Evolutionary conservation across 1,284 basidiomycete species (phyloP).

Genomic region (Fistulina hepatica): DNA sequence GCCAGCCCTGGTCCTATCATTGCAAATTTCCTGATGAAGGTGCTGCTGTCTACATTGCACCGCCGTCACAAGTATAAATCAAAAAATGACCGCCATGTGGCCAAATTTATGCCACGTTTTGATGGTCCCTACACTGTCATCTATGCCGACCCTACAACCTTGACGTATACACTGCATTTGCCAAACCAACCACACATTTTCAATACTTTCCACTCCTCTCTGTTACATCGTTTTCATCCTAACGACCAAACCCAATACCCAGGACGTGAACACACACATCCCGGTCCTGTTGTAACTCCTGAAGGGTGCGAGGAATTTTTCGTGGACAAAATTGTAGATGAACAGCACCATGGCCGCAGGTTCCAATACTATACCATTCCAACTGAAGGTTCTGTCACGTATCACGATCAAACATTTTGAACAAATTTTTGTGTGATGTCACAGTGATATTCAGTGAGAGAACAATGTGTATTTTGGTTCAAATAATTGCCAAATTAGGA

Average conservation of each 20-base stretch:
- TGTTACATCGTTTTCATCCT: not conserved
- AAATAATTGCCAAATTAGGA: no score
- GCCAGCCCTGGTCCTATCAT: no score
- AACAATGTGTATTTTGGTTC: no score
- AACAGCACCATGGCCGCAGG: conserved; percentile 11
- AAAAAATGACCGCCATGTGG: conserved; percentile 18
- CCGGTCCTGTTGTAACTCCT: conserved; percentile 10
- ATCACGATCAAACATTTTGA: no score
- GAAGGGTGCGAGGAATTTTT: conserved; percentile 17
- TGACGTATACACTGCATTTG: conserved; percentile 3
- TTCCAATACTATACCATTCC: no score
- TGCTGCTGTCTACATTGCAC: conserved; percentile 21
- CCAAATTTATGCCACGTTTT: conserved; percentile 25
- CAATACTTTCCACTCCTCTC: conserved; percentile 1
- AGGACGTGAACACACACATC: conserved; percentile 5
- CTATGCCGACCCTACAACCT: conserved; percentile 8
- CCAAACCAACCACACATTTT: conserved; percentile 1
- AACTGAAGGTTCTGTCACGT: no score
- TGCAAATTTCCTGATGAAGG: no score
- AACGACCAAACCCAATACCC: conserved; percentile 7
- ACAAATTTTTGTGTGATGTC: no score
- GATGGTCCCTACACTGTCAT: conserved; percentile 25
- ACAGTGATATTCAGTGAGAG: no score
- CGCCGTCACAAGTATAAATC: conserved; percentile 17
- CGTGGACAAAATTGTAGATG: conserved; percentile 21